A percentile compares a stretch with the other conserved stretches of the same genome.
phyloP scores from a whole-genome alignment of 805 yeast species.

The Candida cerambycidarum region DNA sequence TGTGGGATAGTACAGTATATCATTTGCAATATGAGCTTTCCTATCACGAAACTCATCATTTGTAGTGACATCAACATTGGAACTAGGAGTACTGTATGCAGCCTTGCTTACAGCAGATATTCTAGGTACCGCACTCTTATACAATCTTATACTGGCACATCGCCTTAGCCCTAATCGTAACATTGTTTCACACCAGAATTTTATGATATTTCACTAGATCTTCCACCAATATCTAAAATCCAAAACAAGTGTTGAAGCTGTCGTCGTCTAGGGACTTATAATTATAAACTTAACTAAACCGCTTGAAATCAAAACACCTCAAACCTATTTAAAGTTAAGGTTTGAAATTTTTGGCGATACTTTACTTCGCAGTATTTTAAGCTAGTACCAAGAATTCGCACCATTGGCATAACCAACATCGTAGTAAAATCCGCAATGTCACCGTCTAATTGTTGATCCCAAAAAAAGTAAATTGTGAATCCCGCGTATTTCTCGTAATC shows the following conservation, averaged over 20 bases:
- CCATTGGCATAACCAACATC: background rate
- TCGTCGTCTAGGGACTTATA: too few species aligned
- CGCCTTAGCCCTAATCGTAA: too few species aligned
- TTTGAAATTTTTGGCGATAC: conserved; percentile 2
- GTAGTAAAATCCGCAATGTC: background rate
- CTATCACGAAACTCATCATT: conserved; percentile 14
- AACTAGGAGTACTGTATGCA: too few species aligned
- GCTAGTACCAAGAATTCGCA: background rate
- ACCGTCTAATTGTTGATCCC: background rate
- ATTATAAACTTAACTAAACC: background rate
- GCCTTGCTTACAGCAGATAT: too few species aligned
- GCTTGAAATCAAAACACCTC: background rate
- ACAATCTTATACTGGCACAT: too few species aligned
- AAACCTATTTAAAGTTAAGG: background rate
- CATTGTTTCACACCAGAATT: too few species aligned
- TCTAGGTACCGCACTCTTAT: too few species aligned
- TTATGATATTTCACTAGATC: too few species aligned
- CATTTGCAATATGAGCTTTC: conserved; percentile 4
- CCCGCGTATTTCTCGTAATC: conserved; percentile 6
- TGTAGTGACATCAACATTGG: too few species aligned
- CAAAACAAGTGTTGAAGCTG: too few species aligned
- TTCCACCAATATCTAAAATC: too few species aligned
- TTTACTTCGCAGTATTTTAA: background rate
- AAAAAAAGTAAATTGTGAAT: background rate
- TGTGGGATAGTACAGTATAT: conserved; percentile 11